These are phyloP conservation scores for Auriscalpium orientale DNA, from an alignment of 768 basidiomycete species.

Conservation along the genomic window DNA sequence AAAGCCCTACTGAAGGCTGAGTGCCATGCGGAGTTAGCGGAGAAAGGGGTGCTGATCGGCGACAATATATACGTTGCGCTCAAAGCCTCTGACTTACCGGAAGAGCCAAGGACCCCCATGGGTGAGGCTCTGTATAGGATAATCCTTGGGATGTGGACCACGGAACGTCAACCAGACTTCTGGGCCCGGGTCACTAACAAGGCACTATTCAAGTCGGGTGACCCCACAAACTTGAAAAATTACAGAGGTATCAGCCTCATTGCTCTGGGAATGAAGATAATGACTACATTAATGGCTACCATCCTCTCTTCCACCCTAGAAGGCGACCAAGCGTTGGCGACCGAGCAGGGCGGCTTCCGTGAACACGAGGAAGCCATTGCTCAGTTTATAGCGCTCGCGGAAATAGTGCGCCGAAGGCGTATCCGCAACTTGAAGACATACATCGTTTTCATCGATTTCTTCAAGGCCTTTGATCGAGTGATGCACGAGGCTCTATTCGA, in stretches of 20 bases:
- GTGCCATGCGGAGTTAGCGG: neutral
- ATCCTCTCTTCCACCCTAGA: neutral
- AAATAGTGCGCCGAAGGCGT: slow-evolving; percentile 7
- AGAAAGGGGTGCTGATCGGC: neutral
- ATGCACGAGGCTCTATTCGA: slow-evolving; percentile 7
- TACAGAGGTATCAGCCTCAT: slow-evolving; percentile 14
- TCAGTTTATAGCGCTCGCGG: slow-evolving; percentile 6
- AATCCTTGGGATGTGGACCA: neutral
- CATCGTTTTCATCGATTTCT: slow-evolving; percentile 12
- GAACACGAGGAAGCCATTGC: slow-evolving; percentile 10
- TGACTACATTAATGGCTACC: slow-evolving; percentile 4
- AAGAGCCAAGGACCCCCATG: neutral
- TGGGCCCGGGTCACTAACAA: slow-evolving; percentile 9
- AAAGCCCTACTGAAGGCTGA: neutral
- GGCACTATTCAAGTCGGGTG: slow-evolving; percentile 9
- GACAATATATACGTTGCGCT: neutral
- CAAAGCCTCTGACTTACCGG: neutral
- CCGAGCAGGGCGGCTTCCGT: slow-evolving; percentile 9
- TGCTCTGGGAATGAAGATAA: slow-evolving; percentile 4
- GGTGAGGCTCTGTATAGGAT: neutral
- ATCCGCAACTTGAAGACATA: neutral
- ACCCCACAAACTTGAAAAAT: slow-evolving; percentile 5
- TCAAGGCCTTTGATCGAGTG: slow-evolving; percentile 13
- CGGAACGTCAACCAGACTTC: neutral
- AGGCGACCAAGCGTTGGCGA: neutral